A percentile compares a stretch with the other conserved stretches of the same genome.
These are phyloP conservation scores for Candida maris DNA, from an alignment of 805 yeast genomes.

Conservation along the genomic window DNA sequence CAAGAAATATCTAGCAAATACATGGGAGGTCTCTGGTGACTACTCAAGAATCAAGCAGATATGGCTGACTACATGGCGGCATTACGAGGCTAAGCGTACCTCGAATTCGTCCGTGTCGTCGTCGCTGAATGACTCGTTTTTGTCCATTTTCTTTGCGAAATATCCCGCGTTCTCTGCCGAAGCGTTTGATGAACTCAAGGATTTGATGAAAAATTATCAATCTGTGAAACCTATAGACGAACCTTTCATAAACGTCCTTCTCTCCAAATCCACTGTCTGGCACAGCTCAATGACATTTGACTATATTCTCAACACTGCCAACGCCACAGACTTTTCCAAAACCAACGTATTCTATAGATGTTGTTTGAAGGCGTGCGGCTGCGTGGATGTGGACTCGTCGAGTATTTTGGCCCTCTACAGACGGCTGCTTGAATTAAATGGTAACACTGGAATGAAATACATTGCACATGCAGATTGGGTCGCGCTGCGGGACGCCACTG, in stretches of 20 bases:
- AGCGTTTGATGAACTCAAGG: slow-evolving; percentile 55
- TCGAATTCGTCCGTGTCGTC: slow-evolving; percentile 68
- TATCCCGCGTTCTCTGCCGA: slow-evolving; percentile 49
- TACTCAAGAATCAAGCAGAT: slow-evolving; percentile 55
- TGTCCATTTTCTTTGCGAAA: slow-evolving; percentile 61
- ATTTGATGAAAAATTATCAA: slow-evolving; percentile 53
- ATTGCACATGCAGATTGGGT: slow-evolving; percentile 86
- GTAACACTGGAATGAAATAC: slow-evolving; percentile 49
- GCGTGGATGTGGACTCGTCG: slow-evolving; percentile 48
- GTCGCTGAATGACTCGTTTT: slow-evolving; percentile 64
- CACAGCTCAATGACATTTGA: slow-evolving; percentile 60
- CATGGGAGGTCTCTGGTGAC: slow-evolving; percentile 53
- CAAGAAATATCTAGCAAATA: slow-evolving; percentile 57
- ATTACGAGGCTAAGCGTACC: slow-evolving; percentile 48
- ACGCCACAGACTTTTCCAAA: slow-evolving; percentile 51
- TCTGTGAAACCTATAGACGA: slow-evolving; percentile 63
- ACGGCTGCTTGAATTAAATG: slow-evolving; percentile 40
- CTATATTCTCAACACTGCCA: slow-evolving; percentile 58
- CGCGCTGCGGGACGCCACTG: slow-evolving; percentile 74
- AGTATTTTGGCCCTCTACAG: slow-evolving; percentile 45
- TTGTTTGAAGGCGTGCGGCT: slow-evolving; percentile 67
- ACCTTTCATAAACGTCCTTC: slow-evolving; percentile 74
- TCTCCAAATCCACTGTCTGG: slow-evolving; percentile 68
- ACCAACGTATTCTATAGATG: slow-evolving; percentile 73
- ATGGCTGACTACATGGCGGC: slow-evolving; percentile 60